phyloP scores from a whole-genome alignment of 805 yeast species.

The Pichia membranifaciens region DNA sequence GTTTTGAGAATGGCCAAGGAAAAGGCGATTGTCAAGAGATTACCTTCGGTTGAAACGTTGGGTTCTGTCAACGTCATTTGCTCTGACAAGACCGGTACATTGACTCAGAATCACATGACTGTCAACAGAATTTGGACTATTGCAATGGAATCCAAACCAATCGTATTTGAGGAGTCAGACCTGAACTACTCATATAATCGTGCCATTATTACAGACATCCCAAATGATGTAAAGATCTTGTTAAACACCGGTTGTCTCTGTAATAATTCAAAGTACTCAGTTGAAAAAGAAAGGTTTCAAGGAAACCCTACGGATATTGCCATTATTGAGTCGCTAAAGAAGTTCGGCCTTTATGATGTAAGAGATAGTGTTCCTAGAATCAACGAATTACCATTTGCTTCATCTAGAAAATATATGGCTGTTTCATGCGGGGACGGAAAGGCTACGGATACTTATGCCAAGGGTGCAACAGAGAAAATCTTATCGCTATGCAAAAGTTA shows the following conservation, averaged over 20 bases:
- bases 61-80: conserved; percentile 94
- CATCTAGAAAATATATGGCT: conserved; percentile 88
- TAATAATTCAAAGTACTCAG: conserved; percentile 66
- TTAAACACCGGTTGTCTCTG: conserved; percentile 67
- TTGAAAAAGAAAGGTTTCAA: conserved; percentile 61
- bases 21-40: conserved; percentile 87
- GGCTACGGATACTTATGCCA: conserved; percentile 59
- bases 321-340: conserved; percentile 63
- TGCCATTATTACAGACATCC: conserved; percentile 38
- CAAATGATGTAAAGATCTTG: conserved; percentile 49
- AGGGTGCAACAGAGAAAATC: conserved; percentile 86
- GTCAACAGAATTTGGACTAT: conserved; percentile 77
- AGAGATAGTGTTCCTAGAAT: conserved; percentile 56
- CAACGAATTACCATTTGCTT: conserved; percentile 79
- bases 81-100: conserved; percentile 86
- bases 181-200: conserved; percentile 28
- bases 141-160: conserved; percentile 39
- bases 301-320: conserved; percentile 98
- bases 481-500: conserved; percentile 56
- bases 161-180: conserved; percentile 30
- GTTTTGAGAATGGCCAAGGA: conserved; percentile 94
- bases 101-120: conserved; percentile 89
- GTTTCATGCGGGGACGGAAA: conserved; percentile 56
- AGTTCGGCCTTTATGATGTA: conserved; percentile 65
- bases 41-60: conserved; percentile 92